These are phyloP conservation scores for Teratosphaeria pseudoeucalypti DNA, from an alignment of 2,329 filamentous ascomycete species.

Conservation along the genomic window DNA sequence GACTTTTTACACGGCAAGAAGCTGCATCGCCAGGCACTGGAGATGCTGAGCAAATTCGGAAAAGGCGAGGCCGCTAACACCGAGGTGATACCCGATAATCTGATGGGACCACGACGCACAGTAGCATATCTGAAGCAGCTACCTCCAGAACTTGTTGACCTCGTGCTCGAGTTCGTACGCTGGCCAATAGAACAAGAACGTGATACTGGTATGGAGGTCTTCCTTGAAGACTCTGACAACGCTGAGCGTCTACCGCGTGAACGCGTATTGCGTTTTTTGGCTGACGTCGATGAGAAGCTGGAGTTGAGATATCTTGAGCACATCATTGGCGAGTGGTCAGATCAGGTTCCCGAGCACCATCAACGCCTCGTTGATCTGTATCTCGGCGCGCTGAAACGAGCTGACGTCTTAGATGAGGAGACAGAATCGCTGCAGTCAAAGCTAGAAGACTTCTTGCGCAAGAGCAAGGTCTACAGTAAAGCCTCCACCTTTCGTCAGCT, in stretches of 20 bases:
- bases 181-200: constrained; percentile 73
- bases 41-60: constrained; percentile 73
- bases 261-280: constrained; percentile 63
- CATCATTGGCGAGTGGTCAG: constrained; percentile 76
- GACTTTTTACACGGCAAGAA: constrained; percentile 96
- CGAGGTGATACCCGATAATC: constrained; percentile 36
- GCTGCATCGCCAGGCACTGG: constrained; percentile 76
- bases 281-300: constrained; percentile 56
- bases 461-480: constrained; percentile 66
- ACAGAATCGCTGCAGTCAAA: constrained; percentile 45
- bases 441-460: constrained; percentile 64
- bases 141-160: constrained; percentile 74
- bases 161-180: constrained; percentile 81
- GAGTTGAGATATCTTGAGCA: constrained; percentile 83
- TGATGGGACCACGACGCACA: constrained; percentile 75
- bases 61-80: constrained; percentile 39
- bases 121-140: constrained; percentile 84
- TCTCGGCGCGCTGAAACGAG: constrained; percentile 42
- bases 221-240: constrained; percentile 86
- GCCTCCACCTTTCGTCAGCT: constrained; percentile 59
- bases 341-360: constrained; percentile 76
- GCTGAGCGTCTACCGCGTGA: constrained; percentile 78
- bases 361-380: constrained; percentile 70
- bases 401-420: constrained; percentile 24
- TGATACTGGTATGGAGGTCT: constrained; percentile 78